A percentile compares a stretch with the other conserved stretches of the same genome.
Evolutionary conservation across 257 asterid species (phyloP).

Genomic region (Verbascum thapsus): DNA sequence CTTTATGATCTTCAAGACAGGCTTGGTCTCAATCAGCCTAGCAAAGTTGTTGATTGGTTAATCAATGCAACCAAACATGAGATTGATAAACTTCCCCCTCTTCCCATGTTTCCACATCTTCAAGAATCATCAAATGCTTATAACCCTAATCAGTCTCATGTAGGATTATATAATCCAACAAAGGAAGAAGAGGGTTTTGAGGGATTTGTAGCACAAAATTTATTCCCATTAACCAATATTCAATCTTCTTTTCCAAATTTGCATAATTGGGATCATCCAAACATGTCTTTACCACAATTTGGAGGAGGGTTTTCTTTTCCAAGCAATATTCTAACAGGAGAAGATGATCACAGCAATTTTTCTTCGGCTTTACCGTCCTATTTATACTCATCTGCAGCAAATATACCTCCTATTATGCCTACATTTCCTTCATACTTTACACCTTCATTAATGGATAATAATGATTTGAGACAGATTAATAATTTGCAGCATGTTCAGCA

Average conservation of each 20-base stretch:
- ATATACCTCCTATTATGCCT: slow-evolving; percentile 34
- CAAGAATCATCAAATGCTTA: slow-evolving; percentile 11
- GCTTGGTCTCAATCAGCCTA: slow-evolving; percentile 79
- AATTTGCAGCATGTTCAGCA: slow-evolving; percentile 34
- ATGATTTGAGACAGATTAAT: slow-evolving; percentile 36
- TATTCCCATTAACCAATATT: slow-evolving; percentile 41
- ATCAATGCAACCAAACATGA: slow-evolving; percentile 59
- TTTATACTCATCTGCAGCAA: slow-evolving; percentile 32
- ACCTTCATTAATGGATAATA: slow-evolving; percentile 31
- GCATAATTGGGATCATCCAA: slow-evolving; percentile 43
- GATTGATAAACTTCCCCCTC: slow-evolving; percentile 73
- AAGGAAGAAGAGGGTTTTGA: slow-evolving; percentile 33
- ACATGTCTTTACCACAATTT: slow-evolving; percentile 44
- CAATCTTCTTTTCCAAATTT: slow-evolving; percentile 39
- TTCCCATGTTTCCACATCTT: slow-evolving; percentile 44
- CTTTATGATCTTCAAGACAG: slow-evolving; percentile 79
- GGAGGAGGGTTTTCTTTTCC: slow-evolving; percentile 40
- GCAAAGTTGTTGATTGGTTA: slow-evolving; percentile 83
- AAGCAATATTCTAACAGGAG: slow-evolving; percentile 29
- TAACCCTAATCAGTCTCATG: slow-evolving; percentile 1
- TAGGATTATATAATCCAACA: not conserved
- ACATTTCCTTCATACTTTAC: slow-evolving; percentile 34
- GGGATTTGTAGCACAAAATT: slow-evolving; percentile 36
- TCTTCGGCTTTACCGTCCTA: slow-evolving; percentile 30
- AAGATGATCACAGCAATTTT: slow-evolving; percentile 17